These are phyloP conservation scores for Aspergillus haitiensis DNA, from an alignment of 495 filamentous ascomycete species.

Conservation along the genomic window DNA sequence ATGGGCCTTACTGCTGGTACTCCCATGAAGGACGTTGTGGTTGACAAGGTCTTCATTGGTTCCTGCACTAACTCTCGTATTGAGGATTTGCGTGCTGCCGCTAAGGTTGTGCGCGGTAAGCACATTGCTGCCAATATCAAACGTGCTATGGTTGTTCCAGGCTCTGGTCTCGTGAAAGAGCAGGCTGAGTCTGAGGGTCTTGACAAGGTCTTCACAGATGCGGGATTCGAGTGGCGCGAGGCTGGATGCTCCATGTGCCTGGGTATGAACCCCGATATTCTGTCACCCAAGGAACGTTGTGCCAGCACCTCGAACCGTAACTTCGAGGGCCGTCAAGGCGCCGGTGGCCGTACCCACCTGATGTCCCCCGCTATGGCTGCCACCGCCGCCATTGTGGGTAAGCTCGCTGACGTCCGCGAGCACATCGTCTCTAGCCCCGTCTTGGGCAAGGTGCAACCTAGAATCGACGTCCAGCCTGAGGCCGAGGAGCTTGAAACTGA, in stretches of 20 bases:
- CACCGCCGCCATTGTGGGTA: slow-evolving; percentile 84
- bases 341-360: slow-evolving; percentile 87
- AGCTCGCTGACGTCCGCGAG: slow-evolving; percentile 86
- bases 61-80: slow-evolving; percentile 98
- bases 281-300: slow-evolving; percentile 90
- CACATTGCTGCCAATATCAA: slow-evolving; percentile 86
- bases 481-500: slow-evolving; percentile 74
- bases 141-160: slow-evolving; percentile 93
- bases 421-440: slow-evolving; percentile 60
- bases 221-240: slow-evolving; percentile 97
- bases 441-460: slow-evolving; percentile 57
- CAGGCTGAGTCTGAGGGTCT: slow-evolving; percentile 91
- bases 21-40: slow-evolving; percentile 80
- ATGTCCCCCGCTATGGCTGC: slow-evolving; percentile 98
- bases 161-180: slow-evolving; percentile 90
- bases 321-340: slow-evolving; percentile 95
- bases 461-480: slow-evolving; percentile 58
- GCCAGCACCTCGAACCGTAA: slow-evolving; percentile 96
- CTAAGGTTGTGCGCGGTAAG: slow-evolving; percentile 79
- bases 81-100: slow-evolving; percentile 89
- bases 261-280: slow-evolving; percentile 98
- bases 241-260: slow-evolving; percentile 98
- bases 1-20: slow-evolving; percentile 89
- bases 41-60: slow-evolving; percentile 98
- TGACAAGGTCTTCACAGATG: slow-evolving; percentile 85